phyloP scores from a whole-genome alignment of 257 asterid genomes.

The Solanum chiquidenum region DNA sequence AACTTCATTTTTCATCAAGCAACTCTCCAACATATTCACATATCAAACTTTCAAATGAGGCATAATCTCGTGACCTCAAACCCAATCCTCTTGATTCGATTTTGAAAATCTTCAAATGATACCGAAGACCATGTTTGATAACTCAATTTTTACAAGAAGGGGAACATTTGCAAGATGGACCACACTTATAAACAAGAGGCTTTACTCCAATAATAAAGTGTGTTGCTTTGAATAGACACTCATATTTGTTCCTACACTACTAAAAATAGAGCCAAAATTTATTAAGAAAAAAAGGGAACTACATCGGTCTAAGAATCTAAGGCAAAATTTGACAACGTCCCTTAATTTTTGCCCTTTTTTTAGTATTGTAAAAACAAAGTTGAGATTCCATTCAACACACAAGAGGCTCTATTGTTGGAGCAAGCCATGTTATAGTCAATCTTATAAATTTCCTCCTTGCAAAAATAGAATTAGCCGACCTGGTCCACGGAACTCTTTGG shows the following conservation, averaged over 20 bases:
- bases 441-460: too few relatives aligned
- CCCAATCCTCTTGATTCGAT: conserved; percentile 36
- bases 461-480: too few relatives aligned
- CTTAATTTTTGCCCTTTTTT: too few relatives aligned
- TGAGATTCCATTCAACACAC: too few relatives aligned
- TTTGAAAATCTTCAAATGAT: conserved; percentile 29
- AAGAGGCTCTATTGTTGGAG: too few relatives aligned
- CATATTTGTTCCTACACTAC: conserved; percentile 24
- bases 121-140: conserved; percentile 23
- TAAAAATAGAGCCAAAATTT: too few relatives aligned
- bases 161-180: conserved; percentile 43
- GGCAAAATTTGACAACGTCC: too few relatives aligned
- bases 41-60: conserved; percentile 30
- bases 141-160: conserved; percentile 35
- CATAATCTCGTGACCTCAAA: conserved; percentile 22
- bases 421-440: too few relatives aligned
- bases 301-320: too few relatives aligned
- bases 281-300: too few relatives aligned
- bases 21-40: conserved; percentile 42
- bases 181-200: conserved; percentile 28
- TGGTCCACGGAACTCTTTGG: too few relatives aligned
- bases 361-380: too few relatives aligned
- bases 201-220: conserved; percentile 6
- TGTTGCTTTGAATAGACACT: conserved; percentile 35
- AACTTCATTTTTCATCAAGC: conserved; percentile 6